These are phyloP conservation scores for Thielaviopsis ethacetica DNA, from an alignment of 2,329 filamentous ascomycete species.

Conservation along the genomic window DNA sequence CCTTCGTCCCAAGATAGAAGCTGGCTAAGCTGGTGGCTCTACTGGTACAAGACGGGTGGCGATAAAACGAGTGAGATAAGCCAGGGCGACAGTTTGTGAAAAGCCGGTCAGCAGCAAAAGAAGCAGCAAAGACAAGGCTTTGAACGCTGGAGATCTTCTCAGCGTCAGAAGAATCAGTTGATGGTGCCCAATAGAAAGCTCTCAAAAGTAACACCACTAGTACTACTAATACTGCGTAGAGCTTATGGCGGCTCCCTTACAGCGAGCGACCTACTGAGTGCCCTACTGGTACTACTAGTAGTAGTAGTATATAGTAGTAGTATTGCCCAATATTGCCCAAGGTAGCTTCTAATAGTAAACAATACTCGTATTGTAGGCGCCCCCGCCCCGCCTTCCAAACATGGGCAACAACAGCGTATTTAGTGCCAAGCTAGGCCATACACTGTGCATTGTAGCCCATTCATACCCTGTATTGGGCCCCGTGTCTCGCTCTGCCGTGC, in stretches of 20 bases:
- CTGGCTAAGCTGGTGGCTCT: neutral
- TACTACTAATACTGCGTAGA: too few species aligned
- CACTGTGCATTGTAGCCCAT: neutral
- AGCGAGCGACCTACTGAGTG: too few species aligned
- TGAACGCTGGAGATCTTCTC: neutral
- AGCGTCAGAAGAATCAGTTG: neutral
- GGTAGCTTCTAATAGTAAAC: too few species aligned
- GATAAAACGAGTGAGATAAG: neutral
- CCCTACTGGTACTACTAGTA: neutral
- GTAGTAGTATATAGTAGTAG: neutral
- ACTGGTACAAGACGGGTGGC: neutral
- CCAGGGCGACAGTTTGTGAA: neutral
- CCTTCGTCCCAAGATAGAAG: slow-evolving; percentile 1
- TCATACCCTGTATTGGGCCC: neutral
- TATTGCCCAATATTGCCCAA: too few species aligned
- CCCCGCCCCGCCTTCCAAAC: neutral
- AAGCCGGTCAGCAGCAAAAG: neutral
- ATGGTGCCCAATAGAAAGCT: neutral
- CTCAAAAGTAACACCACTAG: too few species aligned
- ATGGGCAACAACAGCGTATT: neutral
- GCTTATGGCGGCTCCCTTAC: too few species aligned
- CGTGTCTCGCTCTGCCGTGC: too few species aligned
- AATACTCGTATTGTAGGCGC: too few species aligned
- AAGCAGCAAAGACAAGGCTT: neutral
- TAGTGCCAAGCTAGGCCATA: neutral